These are phyloP conservation scores for Hypoxylon fuscum DNA, from an alignment of 495 filamentous ascomycete species.

Conservation along the genomic window DNA sequence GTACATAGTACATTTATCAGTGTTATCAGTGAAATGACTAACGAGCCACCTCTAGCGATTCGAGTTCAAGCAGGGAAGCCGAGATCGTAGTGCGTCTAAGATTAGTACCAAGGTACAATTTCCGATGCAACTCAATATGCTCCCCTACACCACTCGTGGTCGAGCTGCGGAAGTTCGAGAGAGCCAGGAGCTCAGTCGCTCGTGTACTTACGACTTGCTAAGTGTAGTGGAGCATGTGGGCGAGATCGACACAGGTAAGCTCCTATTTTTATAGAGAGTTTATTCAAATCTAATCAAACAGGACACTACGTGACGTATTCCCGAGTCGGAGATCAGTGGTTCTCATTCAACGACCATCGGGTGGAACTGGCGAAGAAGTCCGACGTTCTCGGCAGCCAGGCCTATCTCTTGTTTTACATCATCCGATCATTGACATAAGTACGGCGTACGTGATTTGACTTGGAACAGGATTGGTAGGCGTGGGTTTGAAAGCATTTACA, in stretches of 20 bases:
- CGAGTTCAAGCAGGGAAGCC: constrained; percentile 70
- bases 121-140: constrained; percentile 86
- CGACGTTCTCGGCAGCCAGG: constrained; percentile 81
- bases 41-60: constrained; percentile 66
- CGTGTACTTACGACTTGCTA: constrained; percentile 79
- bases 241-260: constrained; percentile 74
- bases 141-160: constrained; percentile 79
- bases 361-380: constrained; percentile 80
- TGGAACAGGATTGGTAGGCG: constrained; percentile 10
- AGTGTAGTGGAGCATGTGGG: constrained; percentile 89
- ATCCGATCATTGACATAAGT: constrained; percentile 67
- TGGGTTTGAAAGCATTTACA: constrained; percentile 42
- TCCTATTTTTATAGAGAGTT: neutral
- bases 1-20: constrained; percentile 7
- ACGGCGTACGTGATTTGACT: too few species aligned
- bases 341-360: constrained; percentile 89
- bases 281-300: constrained; percentile 41
- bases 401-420: constrained; percentile 89
- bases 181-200: constrained; percentile 59
- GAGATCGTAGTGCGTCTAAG: constrained; percentile 73
- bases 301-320: constrained; percentile 91
- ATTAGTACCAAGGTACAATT: constrained; percentile 83
- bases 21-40: too few species aligned
- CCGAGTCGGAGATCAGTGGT: constrained; percentile 85
- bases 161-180: constrained; percentile 48